Conservation (phyloP, 2,329 filamentous ascomycete species). For the Penicillium polonicum region DNA sequence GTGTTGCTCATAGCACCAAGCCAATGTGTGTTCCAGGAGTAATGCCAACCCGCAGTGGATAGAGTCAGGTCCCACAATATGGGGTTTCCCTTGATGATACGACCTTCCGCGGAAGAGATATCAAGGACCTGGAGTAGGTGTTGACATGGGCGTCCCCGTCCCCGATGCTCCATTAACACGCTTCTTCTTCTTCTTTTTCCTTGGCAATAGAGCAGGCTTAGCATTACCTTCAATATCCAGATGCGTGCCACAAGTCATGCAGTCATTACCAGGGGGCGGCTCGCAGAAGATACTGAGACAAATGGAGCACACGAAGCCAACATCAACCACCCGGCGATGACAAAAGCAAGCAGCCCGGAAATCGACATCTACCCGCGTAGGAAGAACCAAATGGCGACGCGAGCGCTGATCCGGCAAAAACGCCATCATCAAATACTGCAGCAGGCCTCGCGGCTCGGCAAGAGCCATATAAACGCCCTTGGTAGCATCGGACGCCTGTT, state of each 20-base stretch:
- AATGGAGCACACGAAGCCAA: slow-evolving; percentile 93
- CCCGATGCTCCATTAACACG: slow-evolving; percentile 46
- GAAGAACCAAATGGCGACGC: slow-evolving; percentile 67
- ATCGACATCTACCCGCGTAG: slow-evolving; percentile 83
- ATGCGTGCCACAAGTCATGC: slow-evolving; percentile 78
- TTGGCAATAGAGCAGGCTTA: slow-evolving; percentile 71
- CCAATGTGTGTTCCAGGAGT: background rate
- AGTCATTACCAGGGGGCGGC: slow-evolving; percentile 63
- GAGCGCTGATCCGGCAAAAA: slow-evolving; percentile 73
- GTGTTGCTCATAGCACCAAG: background rate
- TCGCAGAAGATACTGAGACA: slow-evolving; percentile 92
- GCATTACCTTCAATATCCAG: slow-evolving; percentile 71
- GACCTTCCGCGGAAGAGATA: background rate
- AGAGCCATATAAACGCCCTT: slow-evolving; percentile 67
- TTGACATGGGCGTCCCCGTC: slow-evolving; percentile 61
- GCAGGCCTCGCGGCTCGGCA: slow-evolving; percentile 65
- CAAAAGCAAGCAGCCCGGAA: slow-evolving; percentile 99
- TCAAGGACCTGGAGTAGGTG: slow-evolving; percentile 42
- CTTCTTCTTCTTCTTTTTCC: slow-evolving; percentile 76
- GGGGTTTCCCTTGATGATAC: background rate
- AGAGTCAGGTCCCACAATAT: background rate
- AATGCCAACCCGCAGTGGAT: background rate
- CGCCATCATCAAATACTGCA: slow-evolving; percentile 93
- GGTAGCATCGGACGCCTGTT: slow-evolving; percentile 80
- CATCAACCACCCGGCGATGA: slow-evolving; percentile 84